Evolutionary conservation across 768 basidiomycete species (phyloP), one percentile per base, ranked within the genome.

Genomic region (Russula emetica): DNA sequence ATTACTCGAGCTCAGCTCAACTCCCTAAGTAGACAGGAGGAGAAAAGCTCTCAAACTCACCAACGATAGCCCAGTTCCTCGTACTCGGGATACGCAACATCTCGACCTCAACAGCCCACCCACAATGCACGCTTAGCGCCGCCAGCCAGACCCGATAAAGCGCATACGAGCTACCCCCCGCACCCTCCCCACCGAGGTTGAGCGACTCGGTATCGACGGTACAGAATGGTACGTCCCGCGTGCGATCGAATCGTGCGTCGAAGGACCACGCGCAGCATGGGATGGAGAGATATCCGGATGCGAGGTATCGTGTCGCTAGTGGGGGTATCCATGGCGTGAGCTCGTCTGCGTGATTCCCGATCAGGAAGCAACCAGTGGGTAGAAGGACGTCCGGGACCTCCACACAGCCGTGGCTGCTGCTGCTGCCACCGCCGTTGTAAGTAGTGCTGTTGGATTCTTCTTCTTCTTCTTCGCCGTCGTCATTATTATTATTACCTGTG

Each of bases 321-420:
- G 97, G 81, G 0, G 96, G 92, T 0, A 94, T 73, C 95, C 95
- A 98, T 0, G 96, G 96, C 26, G 95, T 95, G 20, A 98, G 79
- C 69, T 98, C 96, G 76, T 98, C 96, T 0, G 95, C 90, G 73
- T 98, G 96, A 76, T 98, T 98, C 10, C 91, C 94, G 55, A 98
- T 89, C 62, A 98, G 75, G 75, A 97, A 98, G 3, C 79, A 75
- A 1, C 80, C 84, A 0, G 77, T 76, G 9, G 70, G 71, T 56
- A 84, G 72, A 55, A 73, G 72, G 55, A 30, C 30, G 76, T 70
- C 45, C 10, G 34, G 34, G 34, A 11, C 34, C 34, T 34, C 34
- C 34, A 34, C 34, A 34, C 32, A 32, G 32, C 32, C 30, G 30
- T 30, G 30, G 30, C 30, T 6, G 28, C 28, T 28, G 28, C 28